Percentiles rank a stretch among this genome's conserved stretches.
phyloP scores from a whole-genome alignment of 208 protist species.

The Trypanosoma boissoni region DNA sequence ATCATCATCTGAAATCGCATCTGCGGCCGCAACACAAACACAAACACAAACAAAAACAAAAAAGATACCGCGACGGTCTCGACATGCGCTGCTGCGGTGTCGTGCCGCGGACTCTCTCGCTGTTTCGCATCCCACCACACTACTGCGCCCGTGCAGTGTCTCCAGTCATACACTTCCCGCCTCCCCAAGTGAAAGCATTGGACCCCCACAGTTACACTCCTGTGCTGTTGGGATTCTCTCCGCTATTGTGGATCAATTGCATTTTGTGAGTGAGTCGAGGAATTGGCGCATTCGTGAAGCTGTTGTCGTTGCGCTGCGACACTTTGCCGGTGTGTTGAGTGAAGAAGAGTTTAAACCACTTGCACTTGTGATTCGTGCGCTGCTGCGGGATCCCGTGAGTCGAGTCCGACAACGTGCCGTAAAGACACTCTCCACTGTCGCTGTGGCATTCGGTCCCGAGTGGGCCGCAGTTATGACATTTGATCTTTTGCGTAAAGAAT shows the following conservation, averaged over 20 bases:
- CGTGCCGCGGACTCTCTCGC: no score
- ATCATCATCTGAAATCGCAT: no score
- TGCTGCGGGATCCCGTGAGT: conserved; percentile 68
- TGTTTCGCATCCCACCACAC: no score
- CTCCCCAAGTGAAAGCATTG: no score
- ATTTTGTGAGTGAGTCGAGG: conserved; percentile 45
- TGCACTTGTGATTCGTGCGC: conserved; percentile 34
- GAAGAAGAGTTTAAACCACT: conserved; percentile 52
- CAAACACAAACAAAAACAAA: no score
- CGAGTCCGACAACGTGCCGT: conserved; percentile 52
- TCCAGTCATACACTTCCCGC: no score
- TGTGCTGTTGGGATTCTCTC: conserved; percentile 28
- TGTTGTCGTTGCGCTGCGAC: conserved; percentile 36
- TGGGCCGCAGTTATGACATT: conserved; percentile 55
- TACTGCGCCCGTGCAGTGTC: no score
- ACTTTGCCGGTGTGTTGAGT: conserved; percentile 45
- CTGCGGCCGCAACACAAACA: no score
- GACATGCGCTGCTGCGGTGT: no score
- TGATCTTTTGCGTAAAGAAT: conserved; percentile 60
- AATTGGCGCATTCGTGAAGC: conserved; percentile 77
- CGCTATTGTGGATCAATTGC: conserved; percentile 36
- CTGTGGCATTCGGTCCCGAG: conserved; percentile 43
- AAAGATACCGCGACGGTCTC: no score
- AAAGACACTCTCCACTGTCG: conserved; percentile 45
- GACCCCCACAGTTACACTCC: no score